Percentiles rank a stretch among this genome's conserved stretches.
phyloP scores from a whole-genome alignment of 2,329 filamentous ascomycete species.

The Neodidymelliopsis sp. region DNA sequence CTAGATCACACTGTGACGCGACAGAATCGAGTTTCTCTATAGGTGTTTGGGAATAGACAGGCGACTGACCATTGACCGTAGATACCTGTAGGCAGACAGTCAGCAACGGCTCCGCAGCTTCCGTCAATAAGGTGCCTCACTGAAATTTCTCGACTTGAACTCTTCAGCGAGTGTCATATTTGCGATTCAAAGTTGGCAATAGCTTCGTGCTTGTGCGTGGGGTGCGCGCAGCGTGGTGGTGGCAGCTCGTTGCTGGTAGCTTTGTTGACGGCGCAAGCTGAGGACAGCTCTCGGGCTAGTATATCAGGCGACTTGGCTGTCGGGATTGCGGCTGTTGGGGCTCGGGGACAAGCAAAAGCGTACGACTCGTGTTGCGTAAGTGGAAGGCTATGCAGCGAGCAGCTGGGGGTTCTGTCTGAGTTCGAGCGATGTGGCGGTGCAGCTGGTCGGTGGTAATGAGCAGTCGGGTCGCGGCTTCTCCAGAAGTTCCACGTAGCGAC shows the following conservation, averaged over 20 bases:
- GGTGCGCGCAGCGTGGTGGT: conserved; percentile 15
- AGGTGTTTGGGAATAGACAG: neutral
- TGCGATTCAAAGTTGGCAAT: conserved; percentile 10
- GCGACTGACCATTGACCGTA: conserved; percentile 71
- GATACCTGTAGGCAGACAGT: conserved; percentile 61
- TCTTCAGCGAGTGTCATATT: conserved; percentile 68
- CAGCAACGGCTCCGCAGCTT: conserved; percentile 34
- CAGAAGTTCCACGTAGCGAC: conserved; percentile 45
- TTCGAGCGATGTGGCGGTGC: conserved; percentile 27
- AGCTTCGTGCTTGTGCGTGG: conserved; percentile 6
- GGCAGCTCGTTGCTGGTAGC: conserved; percentile 18
- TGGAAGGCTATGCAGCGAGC: conserved; percentile 35
- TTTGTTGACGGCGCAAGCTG: conserved; percentile 36
- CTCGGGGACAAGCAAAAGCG: conserved; percentile 16
- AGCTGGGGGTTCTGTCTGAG: conserved; percentile 23
- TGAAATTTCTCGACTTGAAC: conserved; percentile 71
- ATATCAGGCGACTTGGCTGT: conserved; percentile 27
- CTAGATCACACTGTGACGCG: neutral
- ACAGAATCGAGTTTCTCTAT: neutral
- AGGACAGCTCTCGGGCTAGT: conserved; percentile 30
- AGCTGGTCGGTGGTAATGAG: conserved; percentile 17
- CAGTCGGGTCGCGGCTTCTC: conserved; percentile 33
- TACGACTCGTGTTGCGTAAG: conserved; percentile 42
- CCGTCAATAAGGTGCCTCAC: conserved; percentile 52
- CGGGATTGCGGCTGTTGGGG: conserved; percentile 9